phyloP scores from a whole-genome alignment of 768 basidiomycete species.

The Phylloporus sp. region DNA sequence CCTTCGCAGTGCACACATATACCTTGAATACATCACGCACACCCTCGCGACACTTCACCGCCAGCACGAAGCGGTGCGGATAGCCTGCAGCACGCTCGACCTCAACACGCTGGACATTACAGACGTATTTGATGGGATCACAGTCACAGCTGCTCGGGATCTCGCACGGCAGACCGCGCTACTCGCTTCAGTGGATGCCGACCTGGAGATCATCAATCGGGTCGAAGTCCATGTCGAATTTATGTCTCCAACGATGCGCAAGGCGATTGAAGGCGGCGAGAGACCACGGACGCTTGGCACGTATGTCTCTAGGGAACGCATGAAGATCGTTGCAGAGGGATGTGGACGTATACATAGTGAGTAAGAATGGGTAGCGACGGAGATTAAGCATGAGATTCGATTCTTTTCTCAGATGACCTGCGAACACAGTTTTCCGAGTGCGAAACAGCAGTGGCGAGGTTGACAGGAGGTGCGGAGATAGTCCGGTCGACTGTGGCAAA shows the following conservation, averaged over 20 bases:
- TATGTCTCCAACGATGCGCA: constrained; percentile 60
- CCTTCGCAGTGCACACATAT: constrained; percentile 57
- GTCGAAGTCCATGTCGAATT: constrained; percentile 75
- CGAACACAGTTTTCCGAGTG: constrained; percentile 48
- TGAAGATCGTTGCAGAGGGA: constrained; percentile 74
- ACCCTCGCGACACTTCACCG: constrained; percentile 50
- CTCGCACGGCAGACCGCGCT: constrained; percentile 63
- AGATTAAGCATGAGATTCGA: neutral
- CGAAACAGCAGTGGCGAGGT: constrained; percentile 47
- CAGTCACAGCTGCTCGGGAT: constrained; percentile 52
- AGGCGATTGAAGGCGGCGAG: constrained; percentile 69
- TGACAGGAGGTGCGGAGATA: constrained; percentile 57
- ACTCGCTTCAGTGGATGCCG: constrained; percentile 62
- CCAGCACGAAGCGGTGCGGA: constrained; percentile 67
- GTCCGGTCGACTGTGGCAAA: constrained; percentile 50
- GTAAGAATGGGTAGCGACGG: constrained; percentile 16
- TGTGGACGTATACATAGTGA: constrained; percentile 67
- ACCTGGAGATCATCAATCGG: constrained; percentile 64
- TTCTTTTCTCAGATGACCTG: constrained; percentile 50
- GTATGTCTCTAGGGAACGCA: constrained; percentile 75
- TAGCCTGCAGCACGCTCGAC: constrained; percentile 72
- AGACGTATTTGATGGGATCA: constrained; percentile 66
- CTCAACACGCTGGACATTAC: constrained; percentile 66
- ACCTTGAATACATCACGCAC: constrained; percentile 59
- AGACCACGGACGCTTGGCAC: constrained; percentile 68